Conservation (phyloP, 768 basidiomycete species). For the Pleurotus giganteus region DNA sequence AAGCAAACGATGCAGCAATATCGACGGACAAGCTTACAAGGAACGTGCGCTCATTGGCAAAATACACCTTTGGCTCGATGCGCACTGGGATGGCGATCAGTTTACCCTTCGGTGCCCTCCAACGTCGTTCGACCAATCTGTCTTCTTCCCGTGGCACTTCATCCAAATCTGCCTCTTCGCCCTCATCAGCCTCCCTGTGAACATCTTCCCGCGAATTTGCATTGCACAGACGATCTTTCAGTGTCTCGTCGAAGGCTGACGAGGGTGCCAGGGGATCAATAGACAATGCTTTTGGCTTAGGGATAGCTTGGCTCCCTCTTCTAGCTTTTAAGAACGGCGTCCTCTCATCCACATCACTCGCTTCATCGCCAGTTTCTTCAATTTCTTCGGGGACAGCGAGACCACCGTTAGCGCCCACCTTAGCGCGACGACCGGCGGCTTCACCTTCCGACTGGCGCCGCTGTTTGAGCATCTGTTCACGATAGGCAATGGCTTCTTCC, state of each 20-base stretch:
- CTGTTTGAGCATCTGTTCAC: constrained; percentile 76
- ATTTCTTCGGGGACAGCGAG: constrained; percentile 16
- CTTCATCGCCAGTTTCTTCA: constrained; percentile 13
- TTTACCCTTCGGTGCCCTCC: constrained; percentile 84
- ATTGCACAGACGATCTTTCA: constrained; percentile 62
- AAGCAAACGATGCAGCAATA: not conserved
- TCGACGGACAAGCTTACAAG: constrained; percentile 52
- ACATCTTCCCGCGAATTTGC: constrained; percentile 26
- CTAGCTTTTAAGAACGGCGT: constrained; percentile 35
- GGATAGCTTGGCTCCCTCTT: constrained; percentile 17
- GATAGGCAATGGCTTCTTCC: constrained; percentile 81
- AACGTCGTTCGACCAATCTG: constrained; percentile 60
- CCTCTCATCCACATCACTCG: constrained; percentile 24
- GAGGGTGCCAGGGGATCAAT: constrained; percentile 89
- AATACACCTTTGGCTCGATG: constrained; percentile 97
- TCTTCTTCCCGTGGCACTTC: constrained; percentile 36
- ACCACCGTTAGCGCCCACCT: constrained; percentile 24
- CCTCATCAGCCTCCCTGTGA: constrained; percentile 27
- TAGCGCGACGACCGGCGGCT: constrained; percentile 16
- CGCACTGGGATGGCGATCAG: constrained; percentile 92
- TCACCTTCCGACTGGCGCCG: constrained; percentile 27
- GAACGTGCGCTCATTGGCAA: constrained; percentile 94
- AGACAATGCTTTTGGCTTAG: constrained; percentile 42
- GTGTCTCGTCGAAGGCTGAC: constrained; percentile 78
- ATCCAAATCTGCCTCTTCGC: constrained; percentile 21